Conservation (phyloP, 129 eudicot genomes). For the Cynara cardunculus region DNA sequence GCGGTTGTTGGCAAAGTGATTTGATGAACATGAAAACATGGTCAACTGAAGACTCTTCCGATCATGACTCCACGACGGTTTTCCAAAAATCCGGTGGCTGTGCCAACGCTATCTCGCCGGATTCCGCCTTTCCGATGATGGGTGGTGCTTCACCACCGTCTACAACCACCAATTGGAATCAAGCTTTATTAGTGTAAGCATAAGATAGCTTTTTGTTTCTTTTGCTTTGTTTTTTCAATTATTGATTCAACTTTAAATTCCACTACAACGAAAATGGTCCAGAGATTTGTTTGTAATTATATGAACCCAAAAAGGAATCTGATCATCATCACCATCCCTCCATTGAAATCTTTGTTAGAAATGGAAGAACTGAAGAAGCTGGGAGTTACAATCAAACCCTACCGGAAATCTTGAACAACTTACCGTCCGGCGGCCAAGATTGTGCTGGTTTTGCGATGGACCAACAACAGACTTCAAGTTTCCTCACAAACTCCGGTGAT, state of each 20-base stretch:
- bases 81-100: constrained; percentile 3
- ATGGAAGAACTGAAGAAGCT: constrained; percentile 19
- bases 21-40: constrained; percentile 23
- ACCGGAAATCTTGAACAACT: constrained; percentile 35
- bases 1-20: constrained; percentile 26
- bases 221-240: constrained; percentile 33
- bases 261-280: constrained; percentile 33
- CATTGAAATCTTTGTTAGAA: constrained; percentile 1
- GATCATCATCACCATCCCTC: constrained; percentile 2
- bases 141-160: constrained; percentile 20
- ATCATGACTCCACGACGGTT: too few relatives aligned
- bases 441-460: constrained; percentile 21
- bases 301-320: constrained; percentile 28
- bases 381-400: constrained; percentile 35
- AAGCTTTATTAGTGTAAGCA: constrained; percentile 38
- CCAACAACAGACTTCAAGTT: constrained; percentile 28
- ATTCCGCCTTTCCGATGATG: constrained; percentile 24
- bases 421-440: constrained; percentile 9
- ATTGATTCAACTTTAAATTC: constrained; percentile 34
- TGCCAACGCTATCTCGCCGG: constrained; percentile 24
- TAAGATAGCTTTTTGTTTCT: constrained; percentile 24
- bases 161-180: constrained; percentile 35
- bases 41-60: constrained; percentile 30
- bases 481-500: constrained; percentile 27
- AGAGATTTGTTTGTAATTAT: constrained; percentile 31